Evolutionary conservation across 106 monocot species (phyloP), one percentile per base, ranked within the genome.

Genomic region (Xerophyta viscosa): DNA sequence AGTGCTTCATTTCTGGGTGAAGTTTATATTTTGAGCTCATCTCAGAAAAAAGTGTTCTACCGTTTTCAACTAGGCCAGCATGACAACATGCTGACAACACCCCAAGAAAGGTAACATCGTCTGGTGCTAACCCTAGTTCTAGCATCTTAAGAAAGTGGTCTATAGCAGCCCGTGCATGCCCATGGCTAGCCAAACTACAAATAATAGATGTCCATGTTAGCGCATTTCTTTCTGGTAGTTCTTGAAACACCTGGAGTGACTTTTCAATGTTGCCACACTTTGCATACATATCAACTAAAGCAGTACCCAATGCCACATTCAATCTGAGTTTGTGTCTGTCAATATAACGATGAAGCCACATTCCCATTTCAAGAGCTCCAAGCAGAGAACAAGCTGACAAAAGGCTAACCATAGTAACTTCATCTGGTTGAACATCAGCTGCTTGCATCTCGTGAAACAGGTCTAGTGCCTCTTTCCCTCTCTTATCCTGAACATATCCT

Each of bases 281-380:
- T 39, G 81, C 81, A 49, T 81, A 81, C 81, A 76, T 76, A 48
- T 81, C 81, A 2, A 76, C 81, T 37, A 81, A 37, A 46, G 81
- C 76, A 25, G 69, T 81, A 6, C 69, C 71, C 18, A 81, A 27
- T 2, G 58, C 57, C 31, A 68, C 60, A 26, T 31, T 58, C 7
- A 64, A 36, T 1, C 6, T 11, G 15, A 71, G 71, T 20, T 49
- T 62, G 1, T 63, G 60, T 31, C 58, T 70, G 0, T 66, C 62
- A 61, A 69, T 51, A 24, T 71, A 67, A 17, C 31, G 63, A 47
- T 81, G 75, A 52, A 75, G 14, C 71, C 73, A 73, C 29, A 66
- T 36, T 15, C 81, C 81, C 49, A 65, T 45, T 27, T 73, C 81
- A 31, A 76, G 47, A 3, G 81, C 69, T 19, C 81, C 81, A 22